Evolutionary conservation across 257 asterid species (phyloP).

Genomic region (Marsdenia floribunda): DNA sequence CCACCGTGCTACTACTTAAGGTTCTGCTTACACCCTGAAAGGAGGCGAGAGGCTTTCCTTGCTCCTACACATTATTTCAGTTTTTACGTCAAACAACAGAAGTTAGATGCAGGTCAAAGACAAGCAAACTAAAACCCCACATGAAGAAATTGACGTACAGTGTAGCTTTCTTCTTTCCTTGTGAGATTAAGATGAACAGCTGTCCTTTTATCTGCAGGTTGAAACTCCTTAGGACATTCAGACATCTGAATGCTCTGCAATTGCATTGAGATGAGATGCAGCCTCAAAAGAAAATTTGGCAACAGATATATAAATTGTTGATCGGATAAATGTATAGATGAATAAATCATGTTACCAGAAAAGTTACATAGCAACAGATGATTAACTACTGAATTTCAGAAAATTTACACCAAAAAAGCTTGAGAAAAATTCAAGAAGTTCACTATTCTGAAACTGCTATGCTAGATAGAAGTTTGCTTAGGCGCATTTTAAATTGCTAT

Average conservation of each 20-base stretch:
- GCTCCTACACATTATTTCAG: slow-evolving; percentile 29
- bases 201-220: slow-evolving; percentile 47
- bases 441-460: too few relatives aligned
- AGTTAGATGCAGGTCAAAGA: slow-evolving; percentile 2
- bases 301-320: too few relatives aligned
- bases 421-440: too few relatives aligned
- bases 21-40: slow-evolving; percentile 62
- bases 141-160: slow-evolving; percentile 30
- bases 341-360: too few relatives aligned
- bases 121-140: not conserved
- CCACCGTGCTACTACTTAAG: slow-evolving; percentile 30
- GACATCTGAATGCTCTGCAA: slow-evolving; percentile 63
- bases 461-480: not conserved
- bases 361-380: too few relatives aligned
- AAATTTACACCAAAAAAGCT: too few relatives aligned
- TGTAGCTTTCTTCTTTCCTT: slow-evolving; percentile 64
- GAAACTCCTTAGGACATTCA: slow-evolving; percentile 77
- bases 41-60: slow-evolving; percentile 30
- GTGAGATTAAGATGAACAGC: slow-evolving; percentile 55
- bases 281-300: too few relatives aligned
- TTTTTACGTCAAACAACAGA: not conserved
- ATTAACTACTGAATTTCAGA: too few relatives aligned
- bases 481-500: too few relatives aligned
- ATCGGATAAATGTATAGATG: too few relatives aligned
- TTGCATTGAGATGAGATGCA: slow-evolving; percentile 1